Evolutionary conservation across 306 rosid genomes (phyloP), one percentile per base, ranked within the genome.

Genomic region (Glycine tomentella): DNA sequence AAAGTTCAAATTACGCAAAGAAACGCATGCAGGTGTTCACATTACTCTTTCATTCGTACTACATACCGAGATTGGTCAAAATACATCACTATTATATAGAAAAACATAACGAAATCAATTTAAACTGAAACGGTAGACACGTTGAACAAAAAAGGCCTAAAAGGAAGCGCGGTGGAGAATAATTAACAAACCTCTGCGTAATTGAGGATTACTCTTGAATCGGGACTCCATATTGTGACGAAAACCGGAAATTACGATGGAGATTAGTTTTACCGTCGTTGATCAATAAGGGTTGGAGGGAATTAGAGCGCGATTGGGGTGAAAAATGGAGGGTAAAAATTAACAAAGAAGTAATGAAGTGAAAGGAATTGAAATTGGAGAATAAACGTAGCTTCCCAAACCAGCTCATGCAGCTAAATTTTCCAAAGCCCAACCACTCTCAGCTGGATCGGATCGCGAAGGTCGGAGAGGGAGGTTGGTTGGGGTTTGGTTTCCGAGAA

Each of bases 371-470:
- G 45, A 87, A 86, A 87, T 90, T 89, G 82, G 86, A 85, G 81
- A 83, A 84, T 79, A 90, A 90, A 88, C 94, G 93, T 75, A 87
- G 92, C 76, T 91, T 91, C 90, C 97, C 92, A 52, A 86, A 93
- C 92, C 99, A 93, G 98, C 89, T 96, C 99, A 93, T 96, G 90
- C 99, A 88, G 72, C 89, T 94, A 76, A 75, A 11, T 74, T 25
- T 82, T 80, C 61, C 69, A 57, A 2, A 25, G 62, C 65, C 52
- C 63, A 51, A 48, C 53, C 61, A 62, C 63, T 64, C 20, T 15
- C 59, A 65, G 78, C 45, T 15, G 74, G 80, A 69, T 74, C 63
- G 72, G 82, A 82, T 42, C 46, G 9, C 46, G 46, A 2, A 42
- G 9, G 46, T 6, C 2, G 7, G 7, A 7, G 46, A 6, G 46